phyloP scores from a whole-genome alignment of 2,329 filamentous ascomycete species.

The Fusarium caatingaense region DNA sequence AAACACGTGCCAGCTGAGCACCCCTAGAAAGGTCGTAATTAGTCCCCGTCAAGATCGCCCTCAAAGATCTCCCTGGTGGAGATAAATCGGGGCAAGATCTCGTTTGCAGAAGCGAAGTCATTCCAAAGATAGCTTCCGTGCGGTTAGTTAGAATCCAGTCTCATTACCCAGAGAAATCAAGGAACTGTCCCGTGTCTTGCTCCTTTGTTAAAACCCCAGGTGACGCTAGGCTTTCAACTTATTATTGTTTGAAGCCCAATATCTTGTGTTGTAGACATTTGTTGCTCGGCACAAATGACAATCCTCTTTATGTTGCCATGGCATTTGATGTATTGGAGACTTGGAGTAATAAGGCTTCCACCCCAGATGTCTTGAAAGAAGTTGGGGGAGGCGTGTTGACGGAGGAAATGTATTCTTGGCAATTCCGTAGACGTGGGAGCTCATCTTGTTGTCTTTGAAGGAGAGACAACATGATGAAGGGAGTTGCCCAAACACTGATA shows the following conservation, averaged over 20 bases:
- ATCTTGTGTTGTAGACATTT: neutral
- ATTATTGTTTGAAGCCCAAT: neutral
- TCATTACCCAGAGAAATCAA: neutral
- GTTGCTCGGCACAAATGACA: conserved; percentile 12
- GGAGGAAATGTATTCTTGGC: conserved; percentile 15
- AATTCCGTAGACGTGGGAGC: conserved; percentile 25
- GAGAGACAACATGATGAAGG: conserved; percentile 14
- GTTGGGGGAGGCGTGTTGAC: conserved; percentile 23
- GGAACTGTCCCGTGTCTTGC: conserved; percentile 7
- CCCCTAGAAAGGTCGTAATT: neutral
- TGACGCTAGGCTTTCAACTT: neutral
- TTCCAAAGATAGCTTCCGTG: conserved; percentile 7
- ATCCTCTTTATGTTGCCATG: conserved; percentile 17
- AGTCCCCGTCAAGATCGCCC: conserved; percentile 1
- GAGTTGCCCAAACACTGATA: conserved; percentile 6
- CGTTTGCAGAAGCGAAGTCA: conserved; percentile 10
- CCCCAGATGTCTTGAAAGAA: conserved; percentile 24
- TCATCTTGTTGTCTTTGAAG: conserved; percentile 22
- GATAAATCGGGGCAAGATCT: conserved; percentile 1
- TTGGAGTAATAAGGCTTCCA: neutral
- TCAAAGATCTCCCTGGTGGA: conserved; percentile 16
- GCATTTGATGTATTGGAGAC: conserved; percentile 3
- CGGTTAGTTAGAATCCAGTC: neutral
- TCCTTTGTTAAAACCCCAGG: conserved; percentile 3
- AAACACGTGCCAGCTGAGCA: neutral